A percentile compares a stretch with the other conserved stretches of the same genome.
Conservation (phyloP, 73 alveolate species). For the Blepharisma stoltei region DNA sequence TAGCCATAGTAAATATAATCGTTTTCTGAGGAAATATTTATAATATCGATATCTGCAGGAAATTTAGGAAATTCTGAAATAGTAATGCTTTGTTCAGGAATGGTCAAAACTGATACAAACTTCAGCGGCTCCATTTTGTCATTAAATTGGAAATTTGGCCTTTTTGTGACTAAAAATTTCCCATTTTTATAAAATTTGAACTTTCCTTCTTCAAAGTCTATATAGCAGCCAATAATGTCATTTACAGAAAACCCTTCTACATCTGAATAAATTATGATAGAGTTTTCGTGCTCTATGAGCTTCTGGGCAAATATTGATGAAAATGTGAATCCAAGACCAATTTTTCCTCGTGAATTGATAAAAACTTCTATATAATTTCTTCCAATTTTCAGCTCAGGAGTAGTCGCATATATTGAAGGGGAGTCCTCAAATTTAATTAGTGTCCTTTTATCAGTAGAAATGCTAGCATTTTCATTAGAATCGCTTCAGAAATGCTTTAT, state of each 20-base stretch:
- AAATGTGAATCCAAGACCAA: not conserved
- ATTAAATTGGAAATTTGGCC: not conserved
- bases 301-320: not conserved
- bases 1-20: constrained; percentile 48
- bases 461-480: not conserved
- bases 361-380: not conserved
- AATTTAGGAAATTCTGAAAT: not conserved
- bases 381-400: not conserved
- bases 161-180: not conserved
- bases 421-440: not conserved
- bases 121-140: constrained; percentile 12
- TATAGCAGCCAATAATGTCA: constrained; percentile 18
- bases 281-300: too few relatives aligned
- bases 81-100: not conserved
- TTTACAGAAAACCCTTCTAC: constrained; percentile 14
- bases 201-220: not conserved
- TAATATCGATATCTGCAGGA: not conserved
- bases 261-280: too few relatives aligned
- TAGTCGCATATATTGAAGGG: not conserved
- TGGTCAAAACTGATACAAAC: not conserved
- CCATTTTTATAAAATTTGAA: constrained; percentile 26
- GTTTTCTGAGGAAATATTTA: not conserved
- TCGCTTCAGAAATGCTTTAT: not conserved
- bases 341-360: not conserved
- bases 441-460: not conserved